Conservation (phyloP, 164 flowering plant species). For the Umbellularia californica region DNA sequence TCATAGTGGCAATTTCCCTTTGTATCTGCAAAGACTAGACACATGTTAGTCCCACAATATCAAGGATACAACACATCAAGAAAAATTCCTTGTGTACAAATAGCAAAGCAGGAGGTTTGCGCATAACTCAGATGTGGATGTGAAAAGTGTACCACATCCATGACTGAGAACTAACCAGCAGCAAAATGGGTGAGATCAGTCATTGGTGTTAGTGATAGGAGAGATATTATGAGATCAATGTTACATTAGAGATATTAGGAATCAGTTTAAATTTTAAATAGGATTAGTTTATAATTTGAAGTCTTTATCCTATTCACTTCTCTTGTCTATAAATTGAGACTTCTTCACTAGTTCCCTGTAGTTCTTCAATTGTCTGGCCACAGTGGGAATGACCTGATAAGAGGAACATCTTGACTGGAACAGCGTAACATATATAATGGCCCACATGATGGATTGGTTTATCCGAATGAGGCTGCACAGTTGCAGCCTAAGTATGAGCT, state of each 20-base stretch:
- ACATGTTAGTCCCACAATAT: neutral
- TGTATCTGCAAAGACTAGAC: constrained; percentile 45
- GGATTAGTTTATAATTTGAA: neutral
- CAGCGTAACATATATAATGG: too few relatives aligned
- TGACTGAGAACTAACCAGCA: neutral
- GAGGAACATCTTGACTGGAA: too few relatives aligned
- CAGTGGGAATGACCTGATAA: too few relatives aligned
- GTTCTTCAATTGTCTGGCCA: too few relatives aligned
- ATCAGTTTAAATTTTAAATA: neutral
- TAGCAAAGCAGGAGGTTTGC: neutral
- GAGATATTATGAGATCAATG: neutral
- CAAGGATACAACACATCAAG: neutral
- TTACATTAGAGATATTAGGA: neutral
- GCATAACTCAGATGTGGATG: neutral
- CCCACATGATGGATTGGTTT: too few relatives aligned
- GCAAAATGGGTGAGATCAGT: too few relatives aligned
- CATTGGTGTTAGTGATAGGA: too few relatives aligned
- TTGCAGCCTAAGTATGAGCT: too few relatives aligned
- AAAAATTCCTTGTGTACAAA: neutral
- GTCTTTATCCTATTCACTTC: neutral
- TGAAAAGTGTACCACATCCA: neutral
- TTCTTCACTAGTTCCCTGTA: neutral
- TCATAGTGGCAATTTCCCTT: constrained; percentile 87
- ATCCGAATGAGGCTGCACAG: too few relatives aligned
- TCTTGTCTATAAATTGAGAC: neutral